Percentiles rank a stretch among this genome's conserved stretches.
phyloP scores from a whole-genome alignment of 208 protist species.

The Trypanosoma mega region DNA sequence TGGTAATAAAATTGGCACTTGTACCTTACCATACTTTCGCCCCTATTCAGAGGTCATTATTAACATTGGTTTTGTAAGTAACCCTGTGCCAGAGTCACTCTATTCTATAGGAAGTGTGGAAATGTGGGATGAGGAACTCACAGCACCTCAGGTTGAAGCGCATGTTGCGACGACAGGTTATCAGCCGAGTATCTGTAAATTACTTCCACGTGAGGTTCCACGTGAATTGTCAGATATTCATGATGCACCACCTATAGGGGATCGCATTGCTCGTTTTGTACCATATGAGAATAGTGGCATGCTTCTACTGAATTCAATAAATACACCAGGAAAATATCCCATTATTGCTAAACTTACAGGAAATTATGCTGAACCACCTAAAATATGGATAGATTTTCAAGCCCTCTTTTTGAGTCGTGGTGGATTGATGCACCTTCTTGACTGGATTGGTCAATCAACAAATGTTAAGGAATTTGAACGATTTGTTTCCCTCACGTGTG shows the following conservation, averaged over 20 bases:
- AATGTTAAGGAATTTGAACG: slow-evolving; percentile 44
- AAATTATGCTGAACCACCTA: slow-evolving; percentile 58
- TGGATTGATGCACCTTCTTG: slow-evolving; percentile 56
- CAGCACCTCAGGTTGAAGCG: slow-evolving; percentile 60
- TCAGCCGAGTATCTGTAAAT: slow-evolving; percentile 37
- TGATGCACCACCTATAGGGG: slow-evolving; percentile 29
- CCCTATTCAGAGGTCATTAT: slow-evolving; percentile 48
- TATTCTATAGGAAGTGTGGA: slow-evolving; percentile 70
- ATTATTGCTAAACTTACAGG: slow-evolving; percentile 69
- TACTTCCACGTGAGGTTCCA: slow-evolving; percentile 51
- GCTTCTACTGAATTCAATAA: slow-evolving; percentile 48
- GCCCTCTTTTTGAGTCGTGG: slow-evolving; percentile 62
- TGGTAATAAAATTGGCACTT: slow-evolving; percentile 56
- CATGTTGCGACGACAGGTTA: slow-evolving; percentile 35
- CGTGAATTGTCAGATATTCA: slow-evolving; percentile 31
- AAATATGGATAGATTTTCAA: slow-evolving; percentile 72
- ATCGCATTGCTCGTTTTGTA: slow-evolving; percentile 63
- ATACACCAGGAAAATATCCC: slow-evolving; percentile 12
- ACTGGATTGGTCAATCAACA: slow-evolving; percentile 60
- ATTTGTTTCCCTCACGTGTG: slow-evolving; percentile 44
- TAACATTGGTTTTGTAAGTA: slow-evolving; percentile 58
- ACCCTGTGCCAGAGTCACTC: slow-evolving; percentile 32
- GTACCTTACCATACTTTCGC: slow-evolving; percentile 45
- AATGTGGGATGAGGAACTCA: slow-evolving; percentile 77
- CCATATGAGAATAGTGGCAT: slow-evolving; percentile 61